Percentiles rank a stretch among this genome's conserved stretches.
These are phyloP conservation scores for Triticum timopheevii DNA, from an alignment of 176 grass and related monocot genomes.

Conservation along the genomic window DNA sequence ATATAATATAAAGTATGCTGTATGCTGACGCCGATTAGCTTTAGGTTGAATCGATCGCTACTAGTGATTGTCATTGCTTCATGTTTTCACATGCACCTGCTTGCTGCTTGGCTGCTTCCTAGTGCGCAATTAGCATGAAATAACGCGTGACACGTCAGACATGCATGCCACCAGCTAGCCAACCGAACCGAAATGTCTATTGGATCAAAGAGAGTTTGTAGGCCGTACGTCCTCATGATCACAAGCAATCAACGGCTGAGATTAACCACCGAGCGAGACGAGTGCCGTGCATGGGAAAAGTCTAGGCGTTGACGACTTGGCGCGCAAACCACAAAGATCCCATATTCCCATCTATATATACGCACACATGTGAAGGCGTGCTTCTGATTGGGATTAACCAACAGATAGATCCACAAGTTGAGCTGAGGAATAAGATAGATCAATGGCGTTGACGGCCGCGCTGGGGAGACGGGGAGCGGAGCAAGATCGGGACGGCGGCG, in stretches of 20 bases:
- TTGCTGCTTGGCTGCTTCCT: background rate
- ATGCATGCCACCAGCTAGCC: background rate
- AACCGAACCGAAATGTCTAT: background rate
- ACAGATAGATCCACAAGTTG: background rate
- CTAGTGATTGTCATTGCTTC: constrained; percentile 5
- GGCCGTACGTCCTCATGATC: background rate
- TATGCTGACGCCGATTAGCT: background rate
- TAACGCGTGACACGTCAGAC: background rate
- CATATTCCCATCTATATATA: background rate
- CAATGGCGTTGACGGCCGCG: background rate
- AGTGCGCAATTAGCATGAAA: background rate
- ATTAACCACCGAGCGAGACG: background rate
- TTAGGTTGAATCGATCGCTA: background rate
- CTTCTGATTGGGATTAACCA: background rate
- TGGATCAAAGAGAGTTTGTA: background rate
- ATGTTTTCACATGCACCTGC: constrained; percentile 10
- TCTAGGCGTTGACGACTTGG: background rate
- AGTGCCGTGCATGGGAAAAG: background rate
- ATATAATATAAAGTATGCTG: background rate
- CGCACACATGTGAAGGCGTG: background rate
- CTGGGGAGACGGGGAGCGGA: background rate
- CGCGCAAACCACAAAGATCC: background rate
- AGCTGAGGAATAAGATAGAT: background rate
- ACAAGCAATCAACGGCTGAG: background rate
- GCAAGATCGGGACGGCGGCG: background rate